A percentile compares a stretch with the other conserved stretches of the same genome.
These are phyloP conservation scores for Clonostachys rosea DNA, from an alignment of 2,329 filamentous ascomycete species.

Conservation along the genomic window DNA sequence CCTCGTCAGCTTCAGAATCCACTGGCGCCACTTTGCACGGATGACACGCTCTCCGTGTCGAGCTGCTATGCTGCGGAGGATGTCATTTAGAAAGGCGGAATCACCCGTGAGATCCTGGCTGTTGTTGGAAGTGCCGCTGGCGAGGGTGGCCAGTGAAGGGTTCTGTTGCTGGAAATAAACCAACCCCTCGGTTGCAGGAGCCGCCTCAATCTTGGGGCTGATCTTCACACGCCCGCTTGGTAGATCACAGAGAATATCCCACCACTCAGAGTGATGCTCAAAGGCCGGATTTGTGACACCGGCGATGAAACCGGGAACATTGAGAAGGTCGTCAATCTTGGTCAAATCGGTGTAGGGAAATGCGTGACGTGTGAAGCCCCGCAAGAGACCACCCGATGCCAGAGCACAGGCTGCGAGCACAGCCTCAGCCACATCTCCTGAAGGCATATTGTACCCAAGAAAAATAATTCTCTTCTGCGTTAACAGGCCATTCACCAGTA, in stretches of 20 bases:
- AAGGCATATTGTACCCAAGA: slow-evolving; percentile 89
- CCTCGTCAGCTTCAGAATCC: slow-evolving; percentile 90
- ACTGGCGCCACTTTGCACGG: slow-evolving; percentile 87
- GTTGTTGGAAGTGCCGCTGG: slow-evolving; percentile 31
- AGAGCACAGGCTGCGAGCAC: slow-evolving; percentile 94
- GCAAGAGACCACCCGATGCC: slow-evolving; percentile 84
- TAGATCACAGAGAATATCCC: slow-evolving; percentile 93
- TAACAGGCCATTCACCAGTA: slow-evolving; percentile 88
- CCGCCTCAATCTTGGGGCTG: slow-evolving; percentile 78
- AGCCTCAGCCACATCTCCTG: slow-evolving; percentile 94
- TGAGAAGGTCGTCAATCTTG: slow-evolving; percentile 93
- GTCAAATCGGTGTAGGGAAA: slow-evolving; percentile 98
- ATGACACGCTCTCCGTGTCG: slow-evolving; percentile 88
- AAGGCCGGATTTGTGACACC: slow-evolving; percentile 97
- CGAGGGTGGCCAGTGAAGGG: slow-evolving; percentile 46
- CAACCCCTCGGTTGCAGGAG: slow-evolving; percentile 78
- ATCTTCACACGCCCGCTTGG: slow-evolving; percentile 93
- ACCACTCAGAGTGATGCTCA: slow-evolving; percentile 93
- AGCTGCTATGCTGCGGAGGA: slow-evolving; percentile 77
- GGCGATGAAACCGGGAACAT: slow-evolving; percentile 95
- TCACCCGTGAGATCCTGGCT: slow-evolving; percentile 76
- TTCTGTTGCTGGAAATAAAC: slow-evolving; percentile 84
- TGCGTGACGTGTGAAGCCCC: slow-evolving; percentile 91
- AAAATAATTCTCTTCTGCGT: slow-evolving; percentile 98
- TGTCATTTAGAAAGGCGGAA: slow-evolving; percentile 80